Base-by-base conservation (phyloP, 257 asterid genomes). In the Eucommia ulmoides region DNA sequence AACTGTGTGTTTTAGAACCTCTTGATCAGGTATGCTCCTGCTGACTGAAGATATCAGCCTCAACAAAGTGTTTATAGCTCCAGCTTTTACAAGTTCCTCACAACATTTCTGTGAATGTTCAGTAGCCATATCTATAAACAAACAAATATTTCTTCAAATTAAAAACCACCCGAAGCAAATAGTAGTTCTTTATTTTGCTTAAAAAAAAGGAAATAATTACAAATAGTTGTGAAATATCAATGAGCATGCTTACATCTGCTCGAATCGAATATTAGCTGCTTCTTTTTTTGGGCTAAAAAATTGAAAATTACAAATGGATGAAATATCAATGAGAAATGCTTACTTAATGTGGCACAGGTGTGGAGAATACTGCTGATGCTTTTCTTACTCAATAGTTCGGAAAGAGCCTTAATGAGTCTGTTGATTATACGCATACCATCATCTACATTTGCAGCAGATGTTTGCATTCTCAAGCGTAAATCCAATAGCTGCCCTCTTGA, bases 11-110 rank as follows among this genome's bases (percentile, higher is more conserved):
- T 86, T 91, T 6, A 86, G 75, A 52, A 91, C 74, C 72, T 86
- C 87, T 35, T 91, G 98, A 70, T 91, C 98, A 1, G 98, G 98
- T 58, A 83, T 72, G 68, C 98, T 91, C 21, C 94, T 73, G 75
- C 96, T 91, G 20, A 91, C 79, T 20, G 98, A 91, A 42, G 78
- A 74, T 49, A 91, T 73, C 52, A 76, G 58, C 74, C 75, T 79
- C 59, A 80, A 71, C 66, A 91, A 63, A 47, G 88, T 79, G 64
- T 63, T 56, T 23, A 91, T 45, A 22, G 96, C 98, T 25, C 98
- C 96, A 42, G 88, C 96, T 48, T 79, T 76, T 18, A 83, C 96
- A 53, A 91, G 95, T 70, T 77, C 94, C 22, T 91, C 93, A 45
- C 98, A 91, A 60, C 98, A 91, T 70, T 61, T 83, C 52, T 73